A percentile compares a stretch with the other conserved stretches of the same genome.
These are phyloP conservation scores for Helotiales sp. DNA, from an alignment of 2,329 filamentous ascomycete genomes.

Conservation along the genomic window DNA sequence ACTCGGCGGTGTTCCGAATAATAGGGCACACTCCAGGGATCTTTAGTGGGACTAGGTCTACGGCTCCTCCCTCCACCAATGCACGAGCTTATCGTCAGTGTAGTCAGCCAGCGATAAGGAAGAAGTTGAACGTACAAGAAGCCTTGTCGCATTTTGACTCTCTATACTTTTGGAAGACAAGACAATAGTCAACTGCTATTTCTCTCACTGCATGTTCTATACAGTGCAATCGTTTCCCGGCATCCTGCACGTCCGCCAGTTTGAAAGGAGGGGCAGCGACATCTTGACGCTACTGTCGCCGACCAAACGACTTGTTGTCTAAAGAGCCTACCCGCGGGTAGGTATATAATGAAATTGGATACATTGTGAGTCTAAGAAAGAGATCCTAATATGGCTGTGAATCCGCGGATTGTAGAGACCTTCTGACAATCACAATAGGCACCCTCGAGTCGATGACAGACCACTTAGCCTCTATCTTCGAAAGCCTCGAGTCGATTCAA, in stretches of 20 bases:
- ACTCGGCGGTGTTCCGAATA: neutral
- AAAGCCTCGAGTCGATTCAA: neutral
- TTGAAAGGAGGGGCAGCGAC: neutral
- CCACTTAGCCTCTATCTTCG: neutral
- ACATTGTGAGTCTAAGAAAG: neutral
- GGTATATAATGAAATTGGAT: neutral
- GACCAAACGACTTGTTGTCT: neutral
- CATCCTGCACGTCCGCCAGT: neutral
- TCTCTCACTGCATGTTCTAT: neutral
- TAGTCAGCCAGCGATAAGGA: constrained; percentile 6
- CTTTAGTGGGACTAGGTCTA: neutral
- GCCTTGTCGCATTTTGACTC: constrained; percentile 14
- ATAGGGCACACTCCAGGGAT: neutral
- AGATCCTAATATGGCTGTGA: neutral
- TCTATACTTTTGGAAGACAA: neutral
- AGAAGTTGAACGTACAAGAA: constrained; percentile 7
- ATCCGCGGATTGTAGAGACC: neutral
- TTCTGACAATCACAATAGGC: neutral
- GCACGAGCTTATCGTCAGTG: constrained; percentile 7
- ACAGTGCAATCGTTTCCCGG: neutral
- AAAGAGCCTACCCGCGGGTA: neutral
- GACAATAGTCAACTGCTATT: neutral
- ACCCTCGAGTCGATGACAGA: neutral
- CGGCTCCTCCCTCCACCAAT: neutral
- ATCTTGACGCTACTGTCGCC: constrained; percentile 7